Base-by-base conservation (phyloP, 768 basidiomycete species). In the Lentinula guzmanii region DNA sequence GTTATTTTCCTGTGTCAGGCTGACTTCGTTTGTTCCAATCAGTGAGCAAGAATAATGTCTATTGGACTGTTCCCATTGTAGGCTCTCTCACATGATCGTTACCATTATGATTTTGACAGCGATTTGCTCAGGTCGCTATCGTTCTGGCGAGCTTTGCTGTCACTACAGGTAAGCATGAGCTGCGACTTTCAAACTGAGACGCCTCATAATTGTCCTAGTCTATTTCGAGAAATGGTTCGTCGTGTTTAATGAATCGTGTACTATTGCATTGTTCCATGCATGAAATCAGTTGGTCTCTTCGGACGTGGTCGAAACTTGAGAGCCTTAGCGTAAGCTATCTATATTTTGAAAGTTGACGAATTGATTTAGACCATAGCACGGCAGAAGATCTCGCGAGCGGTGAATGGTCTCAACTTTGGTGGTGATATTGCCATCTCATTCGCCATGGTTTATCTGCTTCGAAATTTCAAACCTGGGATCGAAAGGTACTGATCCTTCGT, bases 171-270 rank as follows among this genome's bases (percentile, higher is more conserved):
- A n/a, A 52, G 59, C n/a, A 16, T 52, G 11, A 28, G 13, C 9
- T 24, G 18, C n/a, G 21, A 48, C 55, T 13, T 13, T 8, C 5
- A 13, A 39, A 39, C 13, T 13, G 13, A 31, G 18, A 8, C 13
- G 33, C 28, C 37, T 48, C 6, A 46, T 24, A 13, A 53, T 42
- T 39, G 15, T 15, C 43, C 53, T 28, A 56, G 55, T 33, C 13
- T 56, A 56, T 43, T 56, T 56, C 41, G 18, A 28, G 5, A 56
- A 56, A 42, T 56, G 37, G 55, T 56, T 28, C 55, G 55, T 56
- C 21, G 6, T n/a, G 21, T 42, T 7, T 7, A 7, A 24, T 15
- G 21, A 43, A 15, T 7, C 3, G 13, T 11, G 13, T 28, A 39
- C 34, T 13, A 13, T n/a, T 8, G 4, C 9, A 7, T 45, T 39